These are phyloP conservation scores for Catunica adiposa DNA, from an alignment of 2,329 filamentous ascomycete genomes.

Conservation along the genomic window DNA sequence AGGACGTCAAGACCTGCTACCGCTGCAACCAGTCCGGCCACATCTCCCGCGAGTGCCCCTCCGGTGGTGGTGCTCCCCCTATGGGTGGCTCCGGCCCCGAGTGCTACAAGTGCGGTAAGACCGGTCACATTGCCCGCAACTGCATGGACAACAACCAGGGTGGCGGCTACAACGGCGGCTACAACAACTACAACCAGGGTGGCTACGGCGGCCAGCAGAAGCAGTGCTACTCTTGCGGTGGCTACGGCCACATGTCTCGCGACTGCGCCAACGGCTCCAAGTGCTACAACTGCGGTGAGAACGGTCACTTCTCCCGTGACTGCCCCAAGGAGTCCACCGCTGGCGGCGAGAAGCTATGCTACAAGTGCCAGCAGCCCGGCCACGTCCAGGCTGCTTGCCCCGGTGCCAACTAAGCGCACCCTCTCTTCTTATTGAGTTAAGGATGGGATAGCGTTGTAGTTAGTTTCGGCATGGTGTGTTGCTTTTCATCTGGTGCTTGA, in stretches of 20 bases:
- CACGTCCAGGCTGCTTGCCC: conserved; percentile 93
- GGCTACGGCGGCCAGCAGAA: conserved; percentile 45
- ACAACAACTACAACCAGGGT: conserved; percentile 22
- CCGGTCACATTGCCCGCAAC: conserved; percentile 90
- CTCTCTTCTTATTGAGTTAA: not conserved
- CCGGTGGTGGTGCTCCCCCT: conserved; percentile 27
- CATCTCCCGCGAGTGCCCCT: conserved; percentile 74
- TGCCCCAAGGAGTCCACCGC: conserved; percentile 75
- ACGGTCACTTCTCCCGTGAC: conserved; percentile 87
- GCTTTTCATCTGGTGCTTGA: conserved; percentile 3
- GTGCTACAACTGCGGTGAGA: conserved; percentile 97
- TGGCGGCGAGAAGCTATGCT: conserved; percentile 94
- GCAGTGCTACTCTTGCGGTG: conserved; percentile 97
- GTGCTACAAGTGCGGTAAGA: conserved; percentile 97
- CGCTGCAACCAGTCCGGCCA: conserved; percentile 71
- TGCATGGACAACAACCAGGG: conserved; percentile 49
- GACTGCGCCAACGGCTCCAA: conserved; percentile 98
- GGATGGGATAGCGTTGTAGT: conserved; percentile 5
- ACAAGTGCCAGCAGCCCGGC: conserved; percentile 74
- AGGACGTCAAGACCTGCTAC: conserved; percentile 69
- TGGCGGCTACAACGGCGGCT: conserved; percentile 30
- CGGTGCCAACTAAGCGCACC: conserved; percentile 41
- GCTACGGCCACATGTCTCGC: conserved; percentile 91
- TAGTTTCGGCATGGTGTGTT: not conserved
- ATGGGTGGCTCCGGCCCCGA: conserved; percentile 36